Percentiles rank a stretch among this genome's conserved stretches.
Evolutionary conservation across 257 asterid species (phyloP).

Genomic region (Fraxinus excelsior): DNA sequence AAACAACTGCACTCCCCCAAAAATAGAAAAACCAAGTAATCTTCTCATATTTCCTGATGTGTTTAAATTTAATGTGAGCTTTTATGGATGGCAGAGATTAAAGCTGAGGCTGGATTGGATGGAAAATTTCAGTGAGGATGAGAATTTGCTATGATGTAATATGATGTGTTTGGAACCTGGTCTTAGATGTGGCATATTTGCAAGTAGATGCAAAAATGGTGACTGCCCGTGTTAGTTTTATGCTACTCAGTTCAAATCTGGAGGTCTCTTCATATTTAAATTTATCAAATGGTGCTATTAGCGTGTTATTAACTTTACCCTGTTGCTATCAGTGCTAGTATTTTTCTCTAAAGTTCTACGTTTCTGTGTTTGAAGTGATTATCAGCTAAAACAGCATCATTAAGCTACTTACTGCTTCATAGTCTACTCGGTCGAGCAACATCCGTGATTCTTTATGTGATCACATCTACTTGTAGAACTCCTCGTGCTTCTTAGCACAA

Average conservation of each 20-base stretch:
- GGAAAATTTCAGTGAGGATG: neutral
- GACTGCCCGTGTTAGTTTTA: slow-evolving; percentile 21
- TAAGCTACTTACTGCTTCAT: slow-evolving; percentile 30
- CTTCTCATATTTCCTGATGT: neutral
- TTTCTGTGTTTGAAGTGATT: slow-evolving; percentile 41
- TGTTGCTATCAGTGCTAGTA: neutral
- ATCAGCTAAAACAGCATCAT: slow-evolving; percentile 31
- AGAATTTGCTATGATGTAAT: slow-evolving; percentile 14
- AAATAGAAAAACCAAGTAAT: neutral
- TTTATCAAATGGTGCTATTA: slow-evolving; percentile 12
- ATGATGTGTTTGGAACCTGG: slow-evolving; percentile 25
- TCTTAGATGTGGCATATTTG: slow-evolving; percentile 26
- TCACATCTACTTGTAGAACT: slow-evolving; percentile 11
- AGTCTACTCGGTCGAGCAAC: slow-evolving; percentile 20
- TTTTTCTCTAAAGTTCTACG: neutral
- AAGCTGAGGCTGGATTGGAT: slow-evolving; percentile 27
- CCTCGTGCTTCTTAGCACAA: slow-evolving; percentile 20
- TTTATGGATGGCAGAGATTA: slow-evolving; percentile 30
- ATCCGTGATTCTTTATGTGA: slow-evolving; percentile 19
- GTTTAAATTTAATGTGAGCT: neutral
- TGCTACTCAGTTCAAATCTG: slow-evolving; percentile 26
- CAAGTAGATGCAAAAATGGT: slow-evolving; percentile 17
- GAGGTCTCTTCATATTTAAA: slow-evolving; percentile 30
- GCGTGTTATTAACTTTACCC: neutral
- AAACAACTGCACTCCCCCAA: neutral